A percentile compares a stretch with the other conserved stretches of the same genome.
Conservation (phyloP, 2,329 filamentous ascomycete genomes). For the Hymenoscyphus scutula region DNA sequence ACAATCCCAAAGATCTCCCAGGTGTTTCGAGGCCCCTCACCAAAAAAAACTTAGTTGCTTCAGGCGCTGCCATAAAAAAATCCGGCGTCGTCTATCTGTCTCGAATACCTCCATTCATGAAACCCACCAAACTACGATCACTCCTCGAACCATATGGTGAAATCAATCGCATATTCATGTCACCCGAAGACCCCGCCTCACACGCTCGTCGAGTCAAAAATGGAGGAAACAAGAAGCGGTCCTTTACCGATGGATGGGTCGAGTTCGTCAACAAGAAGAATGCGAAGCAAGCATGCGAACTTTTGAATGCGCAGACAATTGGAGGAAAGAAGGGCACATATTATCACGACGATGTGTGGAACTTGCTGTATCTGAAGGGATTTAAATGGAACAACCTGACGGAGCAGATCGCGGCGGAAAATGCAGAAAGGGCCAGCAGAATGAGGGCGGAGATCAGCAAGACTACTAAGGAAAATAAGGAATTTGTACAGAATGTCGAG, state of each 20-base stretch:
- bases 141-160: conserved; percentile 73
- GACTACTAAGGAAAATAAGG: conserved; percentile 75
- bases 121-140: conserved; percentile 71
- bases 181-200: conserved; percentile 67
- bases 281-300: conserved; percentile 72
- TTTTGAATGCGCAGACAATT: conserved; percentile 74
- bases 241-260: conserved; percentile 83
- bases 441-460: conserved; percentile 76
- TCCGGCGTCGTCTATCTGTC: conserved; percentile 83
- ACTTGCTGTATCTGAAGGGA: conserved; percentile 73
- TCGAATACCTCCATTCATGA: conserved; percentile 85
- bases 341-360: conserved; percentile 87
- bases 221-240: conserved; percentile 80
- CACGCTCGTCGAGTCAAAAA: conserved; percentile 65
- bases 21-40: conserved; percentile 54
- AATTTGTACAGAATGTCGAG: conserved; percentile 77
- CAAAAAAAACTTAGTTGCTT: conserved; percentile 66
- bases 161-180: conserved; percentile 75
- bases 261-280: conserved; percentile 76
- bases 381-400: conserved; percentile 79
- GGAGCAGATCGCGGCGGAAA: conserved; percentile 77
- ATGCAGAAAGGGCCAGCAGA: conserved; percentile 72
- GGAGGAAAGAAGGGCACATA: conserved; percentile 81
- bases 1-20: conserved; percentile 41
- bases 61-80: conserved; percentile 63